These are phyloP conservation scores for Tylopilus felleus DNA, from an alignment of 768 basidiomycete species.

Conservation along the genomic window DNA sequence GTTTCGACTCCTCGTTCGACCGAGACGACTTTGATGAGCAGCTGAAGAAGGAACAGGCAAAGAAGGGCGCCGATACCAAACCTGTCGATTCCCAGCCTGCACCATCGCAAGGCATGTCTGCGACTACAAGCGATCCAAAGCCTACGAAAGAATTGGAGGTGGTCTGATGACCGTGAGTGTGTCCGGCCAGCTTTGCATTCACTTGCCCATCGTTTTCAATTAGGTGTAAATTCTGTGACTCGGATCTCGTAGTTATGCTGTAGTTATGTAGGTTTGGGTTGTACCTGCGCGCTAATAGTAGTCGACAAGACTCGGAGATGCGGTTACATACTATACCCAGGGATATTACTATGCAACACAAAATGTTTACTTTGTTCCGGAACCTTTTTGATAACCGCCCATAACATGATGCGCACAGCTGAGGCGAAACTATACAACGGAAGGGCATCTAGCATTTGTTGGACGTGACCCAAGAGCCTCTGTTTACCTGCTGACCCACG, in stretches of 20 bases:
- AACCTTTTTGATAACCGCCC: too few relatives aligned
- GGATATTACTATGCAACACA: too few relatives aligned
- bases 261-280: too few relatives aligned
- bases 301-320: neutral
- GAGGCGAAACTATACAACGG: too few relatives aligned
- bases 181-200: neutral
- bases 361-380: neutral
- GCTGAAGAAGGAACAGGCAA: constrained; percentile 23
- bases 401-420: too few relatives aligned
- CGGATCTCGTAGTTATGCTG: too few relatives aligned
- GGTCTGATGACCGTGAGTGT: neutral
- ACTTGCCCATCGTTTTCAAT: neutral
- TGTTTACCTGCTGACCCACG: neutral
- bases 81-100: constrained; percentile 23
- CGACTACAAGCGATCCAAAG: constrained; percentile 1
- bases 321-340: too few relatives aligned
- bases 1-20: constrained; percentile 29
- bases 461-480: too few relatives aligned
- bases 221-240: neutral
- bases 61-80: constrained; percentile 4
- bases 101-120: constrained; percentile 19
- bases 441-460: too few relatives aligned
- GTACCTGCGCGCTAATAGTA: too few relatives aligned
- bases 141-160: neutral
- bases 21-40: constrained; percentile 30